Conservation (phyloP, 2,329 filamentous ascomycete genomes). For the Phialophora chinensis region DNA sequence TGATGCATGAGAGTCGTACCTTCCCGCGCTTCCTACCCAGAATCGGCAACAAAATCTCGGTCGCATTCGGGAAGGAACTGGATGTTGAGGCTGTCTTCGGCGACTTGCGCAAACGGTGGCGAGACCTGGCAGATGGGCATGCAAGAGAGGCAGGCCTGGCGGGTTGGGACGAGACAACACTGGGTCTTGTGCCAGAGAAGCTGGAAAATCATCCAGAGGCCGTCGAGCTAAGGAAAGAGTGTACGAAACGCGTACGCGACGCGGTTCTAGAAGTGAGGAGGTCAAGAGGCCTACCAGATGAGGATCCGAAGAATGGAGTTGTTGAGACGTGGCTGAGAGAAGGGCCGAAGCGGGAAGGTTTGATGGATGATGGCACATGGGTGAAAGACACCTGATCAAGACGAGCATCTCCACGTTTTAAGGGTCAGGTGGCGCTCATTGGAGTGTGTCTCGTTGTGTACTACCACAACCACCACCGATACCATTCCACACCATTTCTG, state of each 20-base stretch:
- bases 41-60: constrained; percentile 69
- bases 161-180: constrained; percentile 39
- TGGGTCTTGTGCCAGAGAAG: constrained; percentile 67
- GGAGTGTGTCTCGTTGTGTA: not conserved
- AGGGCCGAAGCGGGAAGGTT: constrained; percentile 60
- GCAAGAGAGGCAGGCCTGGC: constrained; percentile 30
- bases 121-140: constrained; percentile 57
- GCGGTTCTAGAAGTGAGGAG: constrained; percentile 80
- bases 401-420: not conserved
- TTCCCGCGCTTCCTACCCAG: constrained; percentile 85
- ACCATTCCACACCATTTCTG: not conserved
- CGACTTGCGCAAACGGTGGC: constrained; percentile 77
- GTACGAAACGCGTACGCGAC: constrained; percentile 75
- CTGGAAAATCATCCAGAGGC: constrained; percentile 76
- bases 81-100: constrained; percentile 78
- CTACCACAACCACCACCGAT: not conserved
- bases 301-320: constrained; percentile 76
- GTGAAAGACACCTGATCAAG: constrained; percentile 60
- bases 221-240: constrained; percentile 75
- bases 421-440: not conserved
- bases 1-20: constrained; percentile 83
- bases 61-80: constrained; percentile 80
- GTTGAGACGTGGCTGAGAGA: constrained; percentile 79
- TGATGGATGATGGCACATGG: constrained; percentile 62
- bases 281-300: constrained; percentile 74